Evolutionary conservation across 108 stramenopile genomes (phyloP), one percentile per base, ranked within the genome.

Genomic region (Schizochytrium sp.): DNA sequence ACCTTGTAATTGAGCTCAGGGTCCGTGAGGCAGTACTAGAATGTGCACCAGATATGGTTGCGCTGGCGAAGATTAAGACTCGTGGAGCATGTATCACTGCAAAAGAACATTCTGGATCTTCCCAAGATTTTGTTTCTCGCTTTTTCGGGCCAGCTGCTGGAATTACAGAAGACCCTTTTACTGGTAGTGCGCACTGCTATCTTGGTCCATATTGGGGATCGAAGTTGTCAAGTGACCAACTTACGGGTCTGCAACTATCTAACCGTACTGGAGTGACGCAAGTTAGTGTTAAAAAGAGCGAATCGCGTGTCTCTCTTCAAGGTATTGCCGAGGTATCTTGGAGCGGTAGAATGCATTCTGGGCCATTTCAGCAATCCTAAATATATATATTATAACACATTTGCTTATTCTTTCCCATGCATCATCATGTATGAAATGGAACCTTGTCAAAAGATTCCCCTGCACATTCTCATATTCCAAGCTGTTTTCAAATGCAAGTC

Each of bases 151-250:
- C 98, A 46, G 96, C 97, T 88, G 91, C 93, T 41, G 98, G 98
- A 7, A 97, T 99, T 45, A 92, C 96, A 73, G 99, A 99, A 93
- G 99, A 99, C 91, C 97, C 98, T 2, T 98, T 99, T 4, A 97
- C 97, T 7, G 99, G 99, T 7, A 96, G 94, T 53, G 97, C 98
- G 0, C 98, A 99, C 89, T 98, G 98, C 91, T 91, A 92, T 40
- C 90, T 98, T 19, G 97, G 93, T 5, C 98, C 97, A 2, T 97
- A 98, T 76, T 99, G 97, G 94, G 92, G 92, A 10, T 87, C 88
- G 42, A 95, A 96, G 87, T 90, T 96, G 7, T 94, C 92, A 56
- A 96, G 96, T 88, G 89, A 90, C 15, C 88, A 88, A 10, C 89
- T 99, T 15, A 46, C 93, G 64, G 98, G 96, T 13, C 93, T 91